Base-by-base conservation (phyloP, 345 rosid species). In the Pugionium cornutum region DNA sequence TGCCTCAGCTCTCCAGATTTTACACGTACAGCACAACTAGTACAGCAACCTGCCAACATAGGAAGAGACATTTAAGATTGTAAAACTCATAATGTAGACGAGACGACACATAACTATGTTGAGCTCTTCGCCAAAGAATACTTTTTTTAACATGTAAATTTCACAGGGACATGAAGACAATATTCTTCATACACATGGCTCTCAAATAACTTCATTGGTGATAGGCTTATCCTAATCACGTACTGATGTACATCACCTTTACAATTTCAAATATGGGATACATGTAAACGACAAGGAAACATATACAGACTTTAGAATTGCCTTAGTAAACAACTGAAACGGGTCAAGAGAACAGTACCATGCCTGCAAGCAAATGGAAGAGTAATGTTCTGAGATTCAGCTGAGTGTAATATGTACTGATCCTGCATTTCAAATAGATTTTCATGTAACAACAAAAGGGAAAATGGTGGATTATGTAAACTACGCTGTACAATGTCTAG, bases 311-410 rank as follows among this genome's bases (percentile, higher is more conserved):
- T 27, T 31, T 42, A 2, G 0, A 9, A 32, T 0, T 34, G 35
- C 2, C 7, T 25, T 53, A 33, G 36, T n/a, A 57, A 42, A 9
- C 2, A 49, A 49, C 32, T 49, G 9, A 62, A 39, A 72, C 18
- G 35, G 26, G 29, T 36, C n/a, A 57, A 58, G 49, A 81, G 80
- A 62, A 62, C 76, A 75, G 74, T 84, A 92, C 97, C 97, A 76
- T 92, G 98, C 85, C 97, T 84, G 85, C 97, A 92, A 69, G 98
- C 98, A 69, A 92, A 92, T 4, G 96, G 98, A 70, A 92, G 98
- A 4, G 76, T 45, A 52, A 92, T 84, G 75, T 85, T 78, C 75
- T 92, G 95, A 43, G 89, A 58, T 73, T 92, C 98, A 6, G 95
- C 98, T 28, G 98, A 85, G 74, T 92, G 98, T 77, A 92, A 67